Base-by-base conservation (phyloP, 2,329 filamentous ascomycete genomes). In the Metarhizium anisopliae region DNA sequence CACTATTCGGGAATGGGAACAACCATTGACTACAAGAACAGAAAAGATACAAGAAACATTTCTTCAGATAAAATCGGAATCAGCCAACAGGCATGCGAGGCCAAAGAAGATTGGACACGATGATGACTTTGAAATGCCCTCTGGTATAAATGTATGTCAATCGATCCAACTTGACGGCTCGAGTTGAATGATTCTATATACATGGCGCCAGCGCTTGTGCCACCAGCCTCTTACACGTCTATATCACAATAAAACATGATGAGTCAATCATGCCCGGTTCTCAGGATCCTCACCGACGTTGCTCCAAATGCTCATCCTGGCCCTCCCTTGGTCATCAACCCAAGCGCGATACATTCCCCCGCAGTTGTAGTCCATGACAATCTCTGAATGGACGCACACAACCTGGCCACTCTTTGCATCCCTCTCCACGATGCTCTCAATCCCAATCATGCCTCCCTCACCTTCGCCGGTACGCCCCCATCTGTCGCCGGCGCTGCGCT, bases 311-410 rank as follows among this genome's bases (percentile, higher is more conserved):
- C 80, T 78, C 65, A 84, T 81, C 29, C 77, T 73, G 18, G 77
- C 74, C 56, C 73, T 72, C 0, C 84, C 86, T 1, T 80, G 66
- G 4, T 84, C 79, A 59, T 89, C 81, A 20, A 88, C 73, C 80
- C 87, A 93, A 0, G 89, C 90, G 20, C 90, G 79, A 66, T 91
- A 94, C 88, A 96, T 92, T 0, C 91, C 91, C 4, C 85, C 87
- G 62, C 88, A 94, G 67, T 96, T 95, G 67, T 86, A 91, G 63
- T 92, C 88, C 67, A 85, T 87, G 16, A 92, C 72, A 6, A 95
- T 77, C 53, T 80, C 75, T 1, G 73, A 74, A 14, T 72, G 64
- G 1, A 70, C 67, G 2, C 72, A 71, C 1, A 78, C 66, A 5
- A 75, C 63, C n/a, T 61, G 61, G 0, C 77, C 76, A n/a, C n/a